Percentiles rank a stretch among this genome's conserved stretches.
Evolutionary conservation across 257 asterid species (phyloP).

Genomic region (Craterostigma plantagineum): DNA sequence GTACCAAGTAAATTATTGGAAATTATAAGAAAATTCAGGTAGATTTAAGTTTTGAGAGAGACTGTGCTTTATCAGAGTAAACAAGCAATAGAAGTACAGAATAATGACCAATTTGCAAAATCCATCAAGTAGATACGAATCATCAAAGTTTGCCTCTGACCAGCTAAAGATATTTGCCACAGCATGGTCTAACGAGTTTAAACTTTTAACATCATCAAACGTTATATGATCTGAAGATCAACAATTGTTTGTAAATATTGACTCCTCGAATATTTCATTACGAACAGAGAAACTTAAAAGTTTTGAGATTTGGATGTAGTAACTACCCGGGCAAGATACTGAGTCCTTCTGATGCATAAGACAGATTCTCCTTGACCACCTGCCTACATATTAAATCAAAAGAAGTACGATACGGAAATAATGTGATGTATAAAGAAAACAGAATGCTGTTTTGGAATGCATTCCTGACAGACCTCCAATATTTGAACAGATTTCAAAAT

Average conservation of each 20-base stretch:
- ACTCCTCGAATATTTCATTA: not conserved
- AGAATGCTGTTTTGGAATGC: slow-evolving; percentile 9
- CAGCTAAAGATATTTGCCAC: too few species aligned
- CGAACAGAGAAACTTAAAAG: slow-evolving; percentile 8
- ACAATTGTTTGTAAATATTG: too few species aligned
- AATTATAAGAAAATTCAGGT: not conserved
- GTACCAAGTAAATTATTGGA: slow-evolving; percentile 1
- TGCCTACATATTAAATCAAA: slow-evolving; percentile 33
- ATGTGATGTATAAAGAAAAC: slow-evolving; percentile 4
- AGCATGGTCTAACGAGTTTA: too few species aligned
- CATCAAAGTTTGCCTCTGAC: too few species aligned
- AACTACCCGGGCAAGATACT: slow-evolving; percentile 63
- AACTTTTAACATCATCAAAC: too few species aligned
- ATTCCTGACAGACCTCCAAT: slow-evolving; percentile 46
- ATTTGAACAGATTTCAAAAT: slow-evolving; percentile 47
- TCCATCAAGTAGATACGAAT: too few species aligned
- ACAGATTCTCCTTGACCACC: slow-evolving; percentile 56
- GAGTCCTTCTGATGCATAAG: slow-evolving; percentile 55
- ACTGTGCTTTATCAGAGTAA: too few species aligned
- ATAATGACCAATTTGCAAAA: too few species aligned
- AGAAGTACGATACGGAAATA: slow-evolving; percentile 9
- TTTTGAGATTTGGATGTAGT: slow-evolving; percentile 8
- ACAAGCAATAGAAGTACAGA: too few species aligned
- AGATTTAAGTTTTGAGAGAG: not conserved
- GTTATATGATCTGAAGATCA: too few species aligned